Base-by-base conservation (phyloP, 768 basidiomycete species). In the Amylocystis lapponica region DNA sequence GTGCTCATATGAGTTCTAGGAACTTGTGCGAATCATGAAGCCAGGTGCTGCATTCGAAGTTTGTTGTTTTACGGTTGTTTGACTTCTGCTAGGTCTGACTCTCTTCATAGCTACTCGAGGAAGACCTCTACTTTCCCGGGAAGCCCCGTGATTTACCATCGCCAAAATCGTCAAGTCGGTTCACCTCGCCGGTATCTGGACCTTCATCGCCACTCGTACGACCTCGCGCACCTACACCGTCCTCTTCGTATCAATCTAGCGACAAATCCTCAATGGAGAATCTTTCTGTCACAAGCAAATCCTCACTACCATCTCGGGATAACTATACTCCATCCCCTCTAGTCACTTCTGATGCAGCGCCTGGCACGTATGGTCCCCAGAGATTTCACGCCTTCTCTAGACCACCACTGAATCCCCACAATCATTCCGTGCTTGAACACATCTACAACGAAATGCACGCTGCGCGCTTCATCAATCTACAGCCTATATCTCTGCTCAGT, bases 11-110 rank as follows among this genome's bases (percentile, higher is more conserved):
- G n/a, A n/a, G n/a, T n/a, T 14, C 17, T 45, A 68, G 58, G 85
- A 86, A 57, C 73, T 86, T 16, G 62, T 67, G 12, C 74, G 86
- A 16, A 79, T 88, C 1, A 76, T 87, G 76, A 85, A 81, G 58
- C 74, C 82, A 10, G 83, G 83, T 27, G 83, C 70, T n/a, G 76
- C 79, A 5, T 74, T 87, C 43, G 83, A 86, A 66, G 82, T 79
- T 62, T 54, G 17, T 40, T 44, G 34, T 19, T 39, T 35, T 27
- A 38, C 19, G 23, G 25, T 21, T 4, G n/a, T 16, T 12, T 21
- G 10, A n/a, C 19, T 9, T 33, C 34, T 25, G n/a, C 14, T 20
- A 20, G 6, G 25, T 8, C 31, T 45, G 27, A 39, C 23, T 20
- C 32, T 36, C 20, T 23, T 12, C 32, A 34, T 23, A 83, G 81